phyloP scores from a whole-genome alignment of 2,329 filamentous ascomycete genomes.

The Ophiostoma fasciatum region DNA sequence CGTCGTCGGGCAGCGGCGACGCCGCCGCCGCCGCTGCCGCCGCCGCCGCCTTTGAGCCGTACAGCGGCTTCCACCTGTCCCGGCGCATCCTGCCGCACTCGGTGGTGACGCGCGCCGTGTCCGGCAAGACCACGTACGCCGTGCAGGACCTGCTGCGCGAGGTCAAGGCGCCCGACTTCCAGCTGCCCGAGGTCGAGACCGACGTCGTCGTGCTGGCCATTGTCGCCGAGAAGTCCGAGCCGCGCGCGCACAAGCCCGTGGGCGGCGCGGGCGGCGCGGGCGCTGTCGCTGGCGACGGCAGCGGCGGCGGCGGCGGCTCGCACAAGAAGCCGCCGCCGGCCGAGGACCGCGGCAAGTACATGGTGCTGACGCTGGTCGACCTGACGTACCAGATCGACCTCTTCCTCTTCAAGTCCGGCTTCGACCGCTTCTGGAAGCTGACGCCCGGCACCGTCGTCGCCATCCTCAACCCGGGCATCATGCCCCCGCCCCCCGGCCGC shows the following conservation, averaged over 20 bases:
- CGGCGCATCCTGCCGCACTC: slow-evolving; percentile 72
- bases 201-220: slow-evolving; percentile 85
- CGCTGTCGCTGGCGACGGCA: slow-evolving; percentile 21
- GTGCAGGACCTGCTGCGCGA: slow-evolving; percentile 68
- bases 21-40: neutral
- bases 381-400: slow-evolving; percentile 83
- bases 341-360: slow-evolving; percentile 64
- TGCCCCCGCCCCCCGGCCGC: slow-evolving; percentile 67
- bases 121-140: slow-evolving; percentile 60
- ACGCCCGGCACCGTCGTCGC: slow-evolving; percentile 81
- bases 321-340: slow-evolving; percentile 22
- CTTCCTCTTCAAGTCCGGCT: slow-evolving; percentile 82
- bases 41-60: slow-evolving; percentile 62
- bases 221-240: slow-evolving; percentile 76
- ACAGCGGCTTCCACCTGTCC: slow-evolving; percentile 71
- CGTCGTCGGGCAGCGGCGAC: neutral
- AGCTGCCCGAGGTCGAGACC: slow-evolving; percentile 66
- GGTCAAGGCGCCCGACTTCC: slow-evolving; percentile 71
- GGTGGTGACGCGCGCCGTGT: slow-evolving; percentile 62
- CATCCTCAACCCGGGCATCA: slow-evolving; percentile 78
- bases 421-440: slow-evolving; percentile 89
- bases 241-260: slow-evolving; percentile 42
- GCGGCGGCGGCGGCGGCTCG: too few relatives aligned
- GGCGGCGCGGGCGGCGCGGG: slow-evolving; percentile 16
- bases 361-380: slow-evolving; percentile 79